These are phyloP conservation scores for Westerdykella sp. DNA, from an alignment of 2,329 filamentous ascomycete species.

Conservation along the genomic window DNA sequence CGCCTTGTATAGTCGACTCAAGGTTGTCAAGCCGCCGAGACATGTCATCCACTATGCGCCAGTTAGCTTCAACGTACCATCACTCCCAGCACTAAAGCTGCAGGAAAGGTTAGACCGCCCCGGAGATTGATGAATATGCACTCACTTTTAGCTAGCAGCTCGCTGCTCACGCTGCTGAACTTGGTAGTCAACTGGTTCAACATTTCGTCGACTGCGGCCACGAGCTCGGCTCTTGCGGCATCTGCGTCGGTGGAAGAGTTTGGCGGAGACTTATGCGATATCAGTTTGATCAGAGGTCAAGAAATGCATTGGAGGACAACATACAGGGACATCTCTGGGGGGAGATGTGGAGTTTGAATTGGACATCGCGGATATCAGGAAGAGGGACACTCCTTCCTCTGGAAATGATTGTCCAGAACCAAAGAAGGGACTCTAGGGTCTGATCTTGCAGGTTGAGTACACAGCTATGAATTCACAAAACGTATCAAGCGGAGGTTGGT, in stretches of 20 bases:
- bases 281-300: neutral
- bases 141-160: constrained; percentile 84
- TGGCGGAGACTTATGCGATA: constrained; percentile 6
- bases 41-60: constrained; percentile 83
- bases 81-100: neutral
- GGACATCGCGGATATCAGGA: neutral
- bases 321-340: neutral
- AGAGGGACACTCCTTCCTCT: neutral
- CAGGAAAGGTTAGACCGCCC: neutral
- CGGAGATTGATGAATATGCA: constrained; percentile 6
- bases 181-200: constrained; percentile 79
- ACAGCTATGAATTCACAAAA: neutral
- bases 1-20: constrained; percentile 63
- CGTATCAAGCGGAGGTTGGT: neutral
- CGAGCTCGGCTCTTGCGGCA: constrained; percentile 54
- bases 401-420: neutral
- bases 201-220: constrained; percentile 76
- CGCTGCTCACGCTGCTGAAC: constrained; percentile 75
- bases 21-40: constrained; percentile 76
- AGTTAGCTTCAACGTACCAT: neutral
- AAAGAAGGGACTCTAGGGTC: too few species aligned
- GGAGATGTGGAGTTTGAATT: neutral
- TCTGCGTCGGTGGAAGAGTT: constrained; percentile 24
- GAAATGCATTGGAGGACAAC: neutral
- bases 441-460: neutral